Evolutionary conservation across 768 basidiomycete genomes (phyloP).

Genomic region (Leccinellum luteum): DNA sequence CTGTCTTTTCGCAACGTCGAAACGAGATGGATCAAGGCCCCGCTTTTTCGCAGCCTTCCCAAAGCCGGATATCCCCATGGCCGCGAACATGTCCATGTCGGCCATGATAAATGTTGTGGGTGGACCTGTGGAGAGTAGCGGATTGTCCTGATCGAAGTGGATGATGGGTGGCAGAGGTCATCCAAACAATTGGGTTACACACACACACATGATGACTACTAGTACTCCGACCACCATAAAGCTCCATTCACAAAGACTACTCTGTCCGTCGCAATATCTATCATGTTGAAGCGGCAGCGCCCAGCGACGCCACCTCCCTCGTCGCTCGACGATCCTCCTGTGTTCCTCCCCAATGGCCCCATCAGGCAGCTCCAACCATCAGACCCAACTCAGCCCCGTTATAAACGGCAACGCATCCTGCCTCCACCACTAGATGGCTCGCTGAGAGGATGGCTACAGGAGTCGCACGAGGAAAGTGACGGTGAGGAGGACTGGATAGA

Average conservation of each 20-base stretch:
- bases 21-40: conserved; percentile 69
- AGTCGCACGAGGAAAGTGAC: conserved; percentile 22
- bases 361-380: conserved; percentile 11
- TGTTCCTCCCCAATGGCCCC: conserved; percentile 12
- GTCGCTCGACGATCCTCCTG: conserved; percentile 26
- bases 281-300: conserved; percentile 57
- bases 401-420: conserved; percentile 53
- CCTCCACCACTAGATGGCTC: conserved; percentile 55
- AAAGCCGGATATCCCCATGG: conserved; percentile 84
- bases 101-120: conserved; percentile 35
- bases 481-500: conserved; percentile 35
- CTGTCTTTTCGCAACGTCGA: conserved; percentile 70
- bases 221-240: background rate
- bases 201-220: background rate
- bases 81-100: conserved; percentile 69
- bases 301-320: conserved; percentile 43
- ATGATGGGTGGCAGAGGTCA: conserved; percentile 20
- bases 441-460: conserved; percentile 43
- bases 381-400: conserved; percentile 26
- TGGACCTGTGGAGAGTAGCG: background rate
- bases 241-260: background rate
- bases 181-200: background rate
- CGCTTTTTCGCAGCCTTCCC: conserved; percentile 70
- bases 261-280: conserved; percentile 1
- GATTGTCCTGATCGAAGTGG: background rate